Conservation (phyloP, 192 early-diverging fungal genomes). For the Coemansia sp. region DNA sequence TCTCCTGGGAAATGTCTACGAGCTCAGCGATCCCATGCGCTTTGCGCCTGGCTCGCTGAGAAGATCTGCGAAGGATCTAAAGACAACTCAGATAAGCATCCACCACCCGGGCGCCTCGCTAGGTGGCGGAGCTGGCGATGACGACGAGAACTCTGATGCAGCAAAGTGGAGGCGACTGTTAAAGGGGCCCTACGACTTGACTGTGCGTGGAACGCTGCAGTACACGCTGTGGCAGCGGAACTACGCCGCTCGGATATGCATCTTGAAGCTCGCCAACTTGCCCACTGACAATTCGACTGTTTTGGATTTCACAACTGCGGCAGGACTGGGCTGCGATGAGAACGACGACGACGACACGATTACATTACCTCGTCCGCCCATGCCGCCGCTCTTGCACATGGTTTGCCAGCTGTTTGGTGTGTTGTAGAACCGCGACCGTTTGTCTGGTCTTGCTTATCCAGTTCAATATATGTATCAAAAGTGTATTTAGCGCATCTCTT, state of each 20-base stretch:
- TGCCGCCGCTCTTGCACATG: conserved; percentile 17
- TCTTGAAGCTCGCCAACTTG: conserved; percentile 51
- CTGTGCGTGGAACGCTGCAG: conserved; percentile 53
- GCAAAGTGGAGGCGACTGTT: conserved; percentile 41
- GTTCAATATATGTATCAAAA: no score
- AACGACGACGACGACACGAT: conserved; percentile 46
- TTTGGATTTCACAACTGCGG: conserved; percentile 12
- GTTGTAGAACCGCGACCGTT: neutral
- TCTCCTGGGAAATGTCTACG: conserved; percentile 45
- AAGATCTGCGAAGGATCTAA: conserved; percentile 22
- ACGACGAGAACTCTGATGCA: conserved; percentile 37
- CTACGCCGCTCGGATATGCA: conserved; percentile 51
- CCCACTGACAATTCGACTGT: conserved; percentile 20
- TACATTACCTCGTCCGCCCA: conserved; percentile 31
- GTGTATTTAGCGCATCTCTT: no score
- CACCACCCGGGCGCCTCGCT: conserved; percentile 42
- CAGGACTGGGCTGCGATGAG: conserved; percentile 46
- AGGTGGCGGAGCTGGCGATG: conserved; percentile 18
- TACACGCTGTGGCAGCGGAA: conserved; percentile 55
- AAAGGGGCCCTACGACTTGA: conserved; percentile 53
- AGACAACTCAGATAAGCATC: conserved; percentile 49
- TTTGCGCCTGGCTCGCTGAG: conserved; percentile 42
- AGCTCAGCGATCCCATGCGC: conserved; percentile 50
- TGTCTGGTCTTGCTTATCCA: no score
- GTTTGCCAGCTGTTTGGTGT: neutral